Base-by-base conservation (phyloP, 2,329 filamentous ascomycete species). In the Zarea fungicola region DNA sequence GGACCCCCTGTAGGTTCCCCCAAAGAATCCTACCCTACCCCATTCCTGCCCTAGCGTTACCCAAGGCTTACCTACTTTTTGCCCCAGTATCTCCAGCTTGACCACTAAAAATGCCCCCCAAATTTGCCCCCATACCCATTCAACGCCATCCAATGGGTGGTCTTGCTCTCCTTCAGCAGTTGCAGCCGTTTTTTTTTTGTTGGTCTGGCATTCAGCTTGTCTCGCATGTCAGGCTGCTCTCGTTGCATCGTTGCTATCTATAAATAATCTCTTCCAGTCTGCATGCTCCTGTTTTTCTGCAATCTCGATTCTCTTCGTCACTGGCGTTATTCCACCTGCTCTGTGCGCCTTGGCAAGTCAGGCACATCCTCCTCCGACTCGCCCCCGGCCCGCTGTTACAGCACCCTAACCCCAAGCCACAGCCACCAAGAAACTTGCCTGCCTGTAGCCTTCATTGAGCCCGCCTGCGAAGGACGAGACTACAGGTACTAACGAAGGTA, bases 401-500 rank as follows among this genome's bases (percentile, higher is more conserved):
- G 41, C 29, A 34, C 18, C 19, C 41, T 26, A 44, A 42, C 31
- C 28, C 31, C 42, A 44, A 44, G 42, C 42, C 42, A 44, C 42
- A 44, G 42, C 42, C 42, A 44, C 42, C 42, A 44, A 44, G 26
- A 42, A 19, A 31, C 18, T 35, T 26, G 40, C 40, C 40, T 43
- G 41, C 22, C 40, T 14, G 25, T 14, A 42, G 25, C 28, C 25
- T 31, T 19, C n/a, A n/a, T n/a, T n/a, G n/a, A 32, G 40, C 40
- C 28, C 25, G 40, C 16, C 40, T 31, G n/a, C n/a, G n/a, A n/a
- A n/a, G n/a, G n/a, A n/a, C n/a, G n/a, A 44, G 35, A 31, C 42
- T 31, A 44, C 42, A 44, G 42, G 29, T 31, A 44, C 42, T 31
- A 44, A 44, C 25, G 31, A 19, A 31, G 11, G 25, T 26, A 26